phyloP scores from a whole-genome alignment of 768 basidiomycete species.

The Phaeotremella fagi region DNA sequence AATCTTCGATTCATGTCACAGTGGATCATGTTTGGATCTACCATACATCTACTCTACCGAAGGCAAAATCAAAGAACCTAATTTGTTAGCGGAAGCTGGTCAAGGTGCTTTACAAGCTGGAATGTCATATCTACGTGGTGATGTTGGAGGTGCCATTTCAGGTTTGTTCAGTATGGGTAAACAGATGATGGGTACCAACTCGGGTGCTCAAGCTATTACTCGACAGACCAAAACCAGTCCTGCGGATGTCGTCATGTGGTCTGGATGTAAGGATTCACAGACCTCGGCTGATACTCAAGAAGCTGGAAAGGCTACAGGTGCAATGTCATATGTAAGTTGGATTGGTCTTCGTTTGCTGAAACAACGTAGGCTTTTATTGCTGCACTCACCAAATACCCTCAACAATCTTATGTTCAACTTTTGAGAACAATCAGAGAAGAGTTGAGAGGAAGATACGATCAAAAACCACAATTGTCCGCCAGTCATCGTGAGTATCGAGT shows the following conservation, averaged over 20 bases:
- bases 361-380: conserved; percentile 46
- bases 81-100: conserved; percentile 78
- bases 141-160: conserved; percentile 71
- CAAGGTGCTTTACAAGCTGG: conserved; percentile 77
- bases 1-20: conserved; percentile 49
- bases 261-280: conserved; percentile 53
- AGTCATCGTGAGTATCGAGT: conserved; percentile 38
- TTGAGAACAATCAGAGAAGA: conserved; percentile 50
- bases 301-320: conserved; percentile 53
- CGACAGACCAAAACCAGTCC: conserved; percentile 64
- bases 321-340: conserved; percentile 50
- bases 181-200: conserved; percentile 61
- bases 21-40: conserved; percentile 57
- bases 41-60: conserved; percentile 75
- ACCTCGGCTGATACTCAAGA: conserved; percentile 52
- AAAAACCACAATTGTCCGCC: conserved; percentile 51
- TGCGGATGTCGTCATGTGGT: conserved; percentile 64
- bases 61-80: conserved; percentile 91
- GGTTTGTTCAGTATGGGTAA: conserved; percentile 72
- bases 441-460: conserved; percentile 48
- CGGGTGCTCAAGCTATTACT: conserved; percentile 60
- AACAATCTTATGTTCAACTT: conserved; percentile 47
- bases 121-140: conserved; percentile 65
- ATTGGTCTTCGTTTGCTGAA: not conserved
- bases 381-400: conserved; percentile 49